Percentiles rank a stretch among this genome's conserved stretches.
These are phyloP conservation scores for Talaromyces sp. DNA, from an alignment of 2,329 filamentous ascomycete genomes.

Conservation along the genomic window DNA sequence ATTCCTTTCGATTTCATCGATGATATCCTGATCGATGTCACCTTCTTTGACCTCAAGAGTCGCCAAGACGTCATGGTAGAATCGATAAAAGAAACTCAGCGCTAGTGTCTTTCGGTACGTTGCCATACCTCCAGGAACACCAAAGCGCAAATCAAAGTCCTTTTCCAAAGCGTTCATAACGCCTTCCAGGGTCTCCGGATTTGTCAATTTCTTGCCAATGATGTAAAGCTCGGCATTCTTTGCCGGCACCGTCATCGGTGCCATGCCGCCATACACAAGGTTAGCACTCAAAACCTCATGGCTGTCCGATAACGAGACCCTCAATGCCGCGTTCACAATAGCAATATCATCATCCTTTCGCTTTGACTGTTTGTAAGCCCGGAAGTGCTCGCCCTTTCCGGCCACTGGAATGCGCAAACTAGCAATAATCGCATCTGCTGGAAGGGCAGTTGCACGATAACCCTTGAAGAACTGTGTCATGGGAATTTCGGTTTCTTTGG, in stretches of 20 bases:
- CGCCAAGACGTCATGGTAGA: constrained; percentile 82
- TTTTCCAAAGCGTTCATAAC: constrained; percentile 83
- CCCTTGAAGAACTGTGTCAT: constrained; percentile 91
- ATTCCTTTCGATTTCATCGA: constrained; percentile 78
- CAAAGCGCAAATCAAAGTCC: constrained; percentile 84
- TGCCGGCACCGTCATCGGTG: constrained; percentile 81
- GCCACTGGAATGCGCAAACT: constrained; percentile 81
- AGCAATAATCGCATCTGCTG: constrained; percentile 77
- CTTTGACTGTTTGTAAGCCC: constrained; percentile 94
- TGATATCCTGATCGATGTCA: constrained; percentile 66
- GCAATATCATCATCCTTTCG: constrained; percentile 97
- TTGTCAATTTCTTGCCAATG: constrained; percentile 71
- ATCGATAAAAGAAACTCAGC: constrained; percentile 92
- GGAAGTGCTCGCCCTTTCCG: constrained; percentile 73
- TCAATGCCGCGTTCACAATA: constrained; percentile 85
- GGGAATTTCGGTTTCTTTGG: constrained; percentile 74
- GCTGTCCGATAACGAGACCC: constrained; percentile 65
- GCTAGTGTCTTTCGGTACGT: constrained; percentile 90
- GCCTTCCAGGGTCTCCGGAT: constrained; percentile 79
- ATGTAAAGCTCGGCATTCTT: constrained; percentile 73
- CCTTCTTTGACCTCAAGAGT: constrained; percentile 48
- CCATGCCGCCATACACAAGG: constrained; percentile 93
- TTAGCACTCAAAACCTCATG: constrained; percentile 70
- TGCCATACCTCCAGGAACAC: constrained; percentile 95
- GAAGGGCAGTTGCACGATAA: constrained; percentile 79